phyloP scores from a whole-genome alignment of 805 yeast species.

The Kurtzmaniella fragi region DNA sequence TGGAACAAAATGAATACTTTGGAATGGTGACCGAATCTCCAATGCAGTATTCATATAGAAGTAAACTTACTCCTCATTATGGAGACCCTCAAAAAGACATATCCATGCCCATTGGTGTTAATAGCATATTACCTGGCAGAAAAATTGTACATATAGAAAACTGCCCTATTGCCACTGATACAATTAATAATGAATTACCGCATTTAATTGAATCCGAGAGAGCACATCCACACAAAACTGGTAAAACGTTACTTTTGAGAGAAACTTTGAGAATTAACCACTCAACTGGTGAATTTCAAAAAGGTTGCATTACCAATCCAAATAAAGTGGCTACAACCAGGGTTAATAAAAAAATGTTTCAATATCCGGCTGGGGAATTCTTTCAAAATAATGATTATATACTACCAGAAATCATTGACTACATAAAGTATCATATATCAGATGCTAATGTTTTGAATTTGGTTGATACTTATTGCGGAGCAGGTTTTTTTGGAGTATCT shows the following conservation, averaged over 20 bases:
- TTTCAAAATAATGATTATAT: slow-evolving; percentile 38
- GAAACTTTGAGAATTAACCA: slow-evolving; percentile 26
- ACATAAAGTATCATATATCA: slow-evolving; percentile 17
- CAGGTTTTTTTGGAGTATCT: slow-evolving; percentile 40
- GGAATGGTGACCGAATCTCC: slow-evolving; percentile 31
- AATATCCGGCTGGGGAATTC: slow-evolving; percentile 34
- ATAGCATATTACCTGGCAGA: slow-evolving; percentile 17
- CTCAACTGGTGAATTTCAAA: slow-evolving; percentile 22
- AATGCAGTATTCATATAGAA: slow-evolving; percentile 32
- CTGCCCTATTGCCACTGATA: slow-evolving; percentile 32
- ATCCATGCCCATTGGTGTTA: slow-evolving; percentile 24
- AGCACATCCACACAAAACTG: slow-evolving; percentile 4
- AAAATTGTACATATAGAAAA: slow-evolving; percentile 26
- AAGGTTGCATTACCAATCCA: slow-evolving; percentile 21
- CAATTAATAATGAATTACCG: slow-evolving; percentile 23
- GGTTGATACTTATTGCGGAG: slow-evolving; percentile 43
- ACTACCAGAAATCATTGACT: slow-evolving; percentile 30
- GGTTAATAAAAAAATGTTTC: slow-evolving; percentile 30
- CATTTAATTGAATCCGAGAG: slow-evolving; percentile 6
- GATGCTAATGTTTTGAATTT: slow-evolving; percentile 8
- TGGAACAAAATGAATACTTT: slow-evolving; percentile 11
- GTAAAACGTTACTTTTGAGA: slow-evolving; percentile 22
- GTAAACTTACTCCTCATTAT: slow-evolving; percentile 39
- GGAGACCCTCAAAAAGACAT: slow-evolving; percentile 2
- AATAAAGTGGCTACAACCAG: slow-evolving; percentile 28